Conservation (phyloP, 148 eudicot species). For the Fagopyrum esculentum region DNA sequence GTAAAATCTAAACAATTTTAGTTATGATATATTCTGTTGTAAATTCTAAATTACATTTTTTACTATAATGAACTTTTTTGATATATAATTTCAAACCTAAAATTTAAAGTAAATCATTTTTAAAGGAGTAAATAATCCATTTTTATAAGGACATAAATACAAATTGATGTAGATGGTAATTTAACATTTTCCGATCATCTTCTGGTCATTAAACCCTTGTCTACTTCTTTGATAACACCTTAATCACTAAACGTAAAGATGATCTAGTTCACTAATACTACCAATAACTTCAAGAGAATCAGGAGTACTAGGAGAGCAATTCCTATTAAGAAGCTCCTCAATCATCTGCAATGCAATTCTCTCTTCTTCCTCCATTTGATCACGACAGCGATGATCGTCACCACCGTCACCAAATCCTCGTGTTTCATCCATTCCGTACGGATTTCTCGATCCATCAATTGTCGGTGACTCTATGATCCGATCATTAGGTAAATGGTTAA, state of each 20-base stretch:
- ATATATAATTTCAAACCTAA: no score
- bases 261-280: conserved; percentile 3
- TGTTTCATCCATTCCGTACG: neutral
- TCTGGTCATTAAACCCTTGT: neutral
- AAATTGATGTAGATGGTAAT: neutral
- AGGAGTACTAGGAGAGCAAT: conserved; percentile 14
- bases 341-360: conserved; percentile 45
- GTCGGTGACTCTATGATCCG: neutral
- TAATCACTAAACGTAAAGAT: neutral
- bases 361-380: conserved; percentile 27
- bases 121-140: conserved; percentile 26
- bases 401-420: neutral
- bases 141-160: neutral
- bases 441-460: neutral
- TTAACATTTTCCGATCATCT: neutral
- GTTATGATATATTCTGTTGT: no score
- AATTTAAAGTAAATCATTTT: no score
- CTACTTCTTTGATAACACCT: neutral
- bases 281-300: conserved; percentile 2
- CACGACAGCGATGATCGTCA: conserved; percentile 1
- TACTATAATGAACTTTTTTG: no score
- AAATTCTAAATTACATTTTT: no score
- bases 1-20: no score
- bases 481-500: neutral
- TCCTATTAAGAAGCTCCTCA: conserved; percentile 34